phyloP scores from a whole-genome alignment of 1,284 basidiomycete species.

The Puccinia hordei region DNA sequence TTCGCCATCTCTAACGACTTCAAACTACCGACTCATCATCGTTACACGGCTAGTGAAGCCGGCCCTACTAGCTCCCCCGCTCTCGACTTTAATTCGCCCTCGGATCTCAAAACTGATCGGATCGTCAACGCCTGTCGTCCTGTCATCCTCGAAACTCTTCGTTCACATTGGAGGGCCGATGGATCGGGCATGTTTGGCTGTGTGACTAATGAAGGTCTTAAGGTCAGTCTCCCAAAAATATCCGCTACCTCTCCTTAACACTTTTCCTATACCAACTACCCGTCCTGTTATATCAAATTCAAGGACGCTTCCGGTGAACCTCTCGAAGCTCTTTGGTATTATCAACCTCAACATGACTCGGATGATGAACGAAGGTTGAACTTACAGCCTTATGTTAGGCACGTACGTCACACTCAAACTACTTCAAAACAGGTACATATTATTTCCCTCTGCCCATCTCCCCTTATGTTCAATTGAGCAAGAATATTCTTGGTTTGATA shows the following conservation, averaged over 20 bases:
- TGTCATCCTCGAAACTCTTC: constrained; percentile 40
- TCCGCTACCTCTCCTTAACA: neutral
- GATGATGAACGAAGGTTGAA: constrained; percentile 21
- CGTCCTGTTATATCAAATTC: too few species aligned
- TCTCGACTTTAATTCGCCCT: neutral
- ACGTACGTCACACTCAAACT: constrained; percentile 44
- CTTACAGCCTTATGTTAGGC: constrained; percentile 45
- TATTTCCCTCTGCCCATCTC: neutral
- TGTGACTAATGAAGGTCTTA: constrained; percentile 48
- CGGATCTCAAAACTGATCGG: constrained; percentile 32
- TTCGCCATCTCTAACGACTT: constrained; percentile 1
- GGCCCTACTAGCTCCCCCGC: neutral
- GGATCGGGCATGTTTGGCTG: constrained; percentile 50
- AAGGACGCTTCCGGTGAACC: constrained; percentile 50
- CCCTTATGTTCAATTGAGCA: too few species aligned
- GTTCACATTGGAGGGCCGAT: constrained; percentile 23
- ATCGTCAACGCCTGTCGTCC: constrained; percentile 43
- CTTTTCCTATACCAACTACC: too few species aligned
- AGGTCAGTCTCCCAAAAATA: constrained; percentile 27
- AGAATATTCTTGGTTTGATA: too few species aligned
- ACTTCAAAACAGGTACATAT: constrained; percentile 45
- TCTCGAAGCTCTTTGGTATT: constrained; percentile 49
- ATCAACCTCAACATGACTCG: constrained; percentile 45
- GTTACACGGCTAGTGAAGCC: constrained; percentile 10
- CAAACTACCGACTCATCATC: neutral